Evolutionary conservation across 495 filamentous ascomycete genomes (phyloP).

Genomic region (Podospora australis): DNA sequence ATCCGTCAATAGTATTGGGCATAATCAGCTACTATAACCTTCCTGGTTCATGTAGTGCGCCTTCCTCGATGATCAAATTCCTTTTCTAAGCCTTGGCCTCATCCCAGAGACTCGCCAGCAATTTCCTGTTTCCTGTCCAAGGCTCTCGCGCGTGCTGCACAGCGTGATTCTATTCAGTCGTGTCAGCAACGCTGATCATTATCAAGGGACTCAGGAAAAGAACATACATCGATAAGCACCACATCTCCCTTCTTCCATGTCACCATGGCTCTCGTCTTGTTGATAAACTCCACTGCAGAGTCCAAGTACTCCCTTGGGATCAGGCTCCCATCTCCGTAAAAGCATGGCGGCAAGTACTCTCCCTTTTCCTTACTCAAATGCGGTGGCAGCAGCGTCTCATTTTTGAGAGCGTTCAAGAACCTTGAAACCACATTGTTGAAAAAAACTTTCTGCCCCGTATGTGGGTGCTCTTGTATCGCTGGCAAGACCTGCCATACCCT

Average conservation of each 20-base stretch:
- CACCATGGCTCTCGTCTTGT: slow-evolving; percentile 14
- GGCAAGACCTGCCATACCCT: slow-evolving; percentile 38
- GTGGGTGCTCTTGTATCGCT: slow-evolving; percentile 41
- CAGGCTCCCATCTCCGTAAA: slow-evolving; percentile 46
- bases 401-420: slow-evolving; percentile 32
- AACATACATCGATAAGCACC: slow-evolving; percentile 20
- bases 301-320: slow-evolving; percentile 47
- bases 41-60: too few relatives aligned
- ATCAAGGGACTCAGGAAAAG: background rate
- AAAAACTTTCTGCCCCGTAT: slow-evolving; percentile 44
- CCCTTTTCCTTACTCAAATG: slow-evolving; percentile 14
- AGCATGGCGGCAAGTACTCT: slow-evolving; percentile 22
- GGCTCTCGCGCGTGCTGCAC: slow-evolving; percentile 24
- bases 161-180: slow-evolving; percentile 16
- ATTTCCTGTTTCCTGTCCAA: slow-evolving; percentile 17
- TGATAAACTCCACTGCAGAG: slow-evolving; percentile 37
- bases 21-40: too few relatives aligned
- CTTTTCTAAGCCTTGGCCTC: slow-evolving; percentile 3
- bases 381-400: slow-evolving; percentile 15
- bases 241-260: slow-evolving; percentile 23
- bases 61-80: too few relatives aligned
- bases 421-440: slow-evolving; percentile 46
- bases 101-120: slow-evolving; percentile 23
- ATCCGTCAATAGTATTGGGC: too few relatives aligned
- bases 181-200: background rate